phyloP scores from a whole-genome alignment of 1,284 basidiomycete species.

The Apiotrichum domesticum region DNA sequence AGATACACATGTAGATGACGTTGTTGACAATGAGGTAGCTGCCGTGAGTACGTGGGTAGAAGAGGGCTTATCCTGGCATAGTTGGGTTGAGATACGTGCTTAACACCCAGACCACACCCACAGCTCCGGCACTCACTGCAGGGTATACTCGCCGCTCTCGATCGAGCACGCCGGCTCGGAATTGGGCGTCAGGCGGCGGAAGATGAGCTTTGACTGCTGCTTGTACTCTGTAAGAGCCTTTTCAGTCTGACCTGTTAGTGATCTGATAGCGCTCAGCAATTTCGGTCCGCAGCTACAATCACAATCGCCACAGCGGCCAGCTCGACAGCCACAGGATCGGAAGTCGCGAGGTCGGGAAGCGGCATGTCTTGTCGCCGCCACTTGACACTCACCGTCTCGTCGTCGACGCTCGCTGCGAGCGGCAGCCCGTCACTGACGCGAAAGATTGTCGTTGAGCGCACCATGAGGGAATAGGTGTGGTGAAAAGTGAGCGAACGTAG shows the following conservation, averaged over 20 bases:
- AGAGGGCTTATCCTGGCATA: too few species aligned
- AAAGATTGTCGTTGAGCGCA: conserved; percentile 83
- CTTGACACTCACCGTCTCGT: conserved; percentile 65
- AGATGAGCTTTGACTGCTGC: conserved; percentile 95
- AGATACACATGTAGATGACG: conserved; percentile 91
- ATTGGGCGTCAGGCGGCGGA: conserved; percentile 85
- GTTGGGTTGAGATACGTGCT: too few species aligned
- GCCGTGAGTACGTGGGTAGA: background rate
- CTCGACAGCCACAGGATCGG: too few species aligned
- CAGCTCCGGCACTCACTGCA: conserved; percentile 61
- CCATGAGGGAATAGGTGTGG: conserved; percentile 55
- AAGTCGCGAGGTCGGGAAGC: too few species aligned
- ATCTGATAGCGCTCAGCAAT: conserved; percentile 2
- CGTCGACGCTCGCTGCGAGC: conserved; percentile 88
- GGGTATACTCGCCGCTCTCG: conserved; percentile 86
- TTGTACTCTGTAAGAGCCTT: conserved; percentile 92
- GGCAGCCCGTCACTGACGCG: conserved; percentile 86
- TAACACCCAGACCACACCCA: background rate
- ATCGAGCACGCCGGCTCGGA: conserved; percentile 94
- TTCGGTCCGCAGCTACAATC: conserved; percentile 7
- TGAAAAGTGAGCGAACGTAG: background rate
- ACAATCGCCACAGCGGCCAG: too few species aligned
- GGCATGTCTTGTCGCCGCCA: too few species aligned
- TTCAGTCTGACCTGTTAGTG: conserved; percentile 64
- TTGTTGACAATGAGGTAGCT: conserved; percentile 93